phyloP scores from a whole-genome alignment of 148 eudicot species.

The Chenopodium berlandieri region DNA sequence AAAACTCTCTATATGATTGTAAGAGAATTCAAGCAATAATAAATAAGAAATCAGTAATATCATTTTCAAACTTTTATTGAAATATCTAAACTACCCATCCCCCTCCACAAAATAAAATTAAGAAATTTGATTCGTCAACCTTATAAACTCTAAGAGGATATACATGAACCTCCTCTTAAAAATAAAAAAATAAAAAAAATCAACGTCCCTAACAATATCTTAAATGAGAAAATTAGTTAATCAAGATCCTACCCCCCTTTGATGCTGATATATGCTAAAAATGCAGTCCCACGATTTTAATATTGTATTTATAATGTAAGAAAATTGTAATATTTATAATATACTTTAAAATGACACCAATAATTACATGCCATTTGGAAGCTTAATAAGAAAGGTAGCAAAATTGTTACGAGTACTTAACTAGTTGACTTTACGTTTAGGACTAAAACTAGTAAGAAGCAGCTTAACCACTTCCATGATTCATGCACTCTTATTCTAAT shows the following conservation, averaged over 20 bases:
- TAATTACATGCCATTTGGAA: conserved; percentile 10
- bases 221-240: neutral
- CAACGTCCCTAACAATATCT: neutral
- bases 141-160: no score
- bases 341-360: neutral
- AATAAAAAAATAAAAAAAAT: neutral
- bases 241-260: neutral
- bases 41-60: no score
- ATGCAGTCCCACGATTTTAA: neutral
- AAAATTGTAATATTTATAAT: no score
- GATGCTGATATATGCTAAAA: neutral
- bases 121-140: no score
- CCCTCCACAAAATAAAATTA: no score
- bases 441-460: conserved; percentile 21
- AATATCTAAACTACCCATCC: no score
- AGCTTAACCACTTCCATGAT: conserved; percentile 37
- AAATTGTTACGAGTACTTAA: conserved; percentile 2
- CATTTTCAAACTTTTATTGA: no score
- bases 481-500: conserved; percentile 7
- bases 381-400: conserved; percentile 3
- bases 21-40: no score
- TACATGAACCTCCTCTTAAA: no score
- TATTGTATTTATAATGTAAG: neutral
- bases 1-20: no score
- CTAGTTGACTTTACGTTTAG: conserved; percentile 23